Percentiles rank a stretch among this genome's conserved stretches.
Evolutionary conservation across 805 yeast species (phyloP).

Genomic region (Zygotorulaspora chibaensis): DNA sequence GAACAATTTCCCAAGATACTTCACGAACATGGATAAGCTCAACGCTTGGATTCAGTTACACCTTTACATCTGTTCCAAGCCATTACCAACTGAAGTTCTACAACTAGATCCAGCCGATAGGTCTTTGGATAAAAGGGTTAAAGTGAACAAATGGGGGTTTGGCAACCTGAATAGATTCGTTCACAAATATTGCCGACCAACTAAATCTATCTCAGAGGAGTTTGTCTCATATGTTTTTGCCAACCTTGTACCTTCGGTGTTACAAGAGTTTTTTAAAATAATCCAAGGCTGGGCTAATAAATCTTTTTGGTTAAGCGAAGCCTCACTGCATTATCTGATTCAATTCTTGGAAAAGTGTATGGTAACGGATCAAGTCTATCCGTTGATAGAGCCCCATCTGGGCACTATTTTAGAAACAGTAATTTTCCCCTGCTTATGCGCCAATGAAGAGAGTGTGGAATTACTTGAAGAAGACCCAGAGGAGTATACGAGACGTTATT

Average conservation of each 20-base stretch:
- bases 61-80: conserved; percentile 51
- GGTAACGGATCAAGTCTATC: conserved; percentile 54
- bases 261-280: conserved; percentile 54
- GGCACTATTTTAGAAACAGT: conserved; percentile 63
- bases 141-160: conserved; percentile 84
- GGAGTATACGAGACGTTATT: conserved; percentile 71
- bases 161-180: conserved; percentile 71
- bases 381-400: conserved; percentile 56
- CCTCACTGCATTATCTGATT: conserved; percentile 61
- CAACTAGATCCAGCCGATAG: conserved; percentile 48
- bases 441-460: conserved; percentile 60
- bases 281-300: conserved; percentile 39
- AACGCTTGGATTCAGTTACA: conserved; percentile 66
- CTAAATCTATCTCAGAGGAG: conserved; percentile 39
- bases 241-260: conserved; percentile 65
- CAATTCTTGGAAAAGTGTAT: conserved; percentile 62
- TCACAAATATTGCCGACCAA: conserved; percentile 54
- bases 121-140: conserved; percentile 48
- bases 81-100: conserved; percentile 49
- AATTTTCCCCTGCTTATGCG: conserved; percentile 71
- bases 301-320: conserved; percentile 58
- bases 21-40: conserved; percentile 37
- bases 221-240: conserved; percentile 53
- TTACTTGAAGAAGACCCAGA: conserved; percentile 75
- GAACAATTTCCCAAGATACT: conserved; percentile 54